Conservation (phyloP, 352 stramenopile genomes). For the Globisporangium cystogenes region DNA sequence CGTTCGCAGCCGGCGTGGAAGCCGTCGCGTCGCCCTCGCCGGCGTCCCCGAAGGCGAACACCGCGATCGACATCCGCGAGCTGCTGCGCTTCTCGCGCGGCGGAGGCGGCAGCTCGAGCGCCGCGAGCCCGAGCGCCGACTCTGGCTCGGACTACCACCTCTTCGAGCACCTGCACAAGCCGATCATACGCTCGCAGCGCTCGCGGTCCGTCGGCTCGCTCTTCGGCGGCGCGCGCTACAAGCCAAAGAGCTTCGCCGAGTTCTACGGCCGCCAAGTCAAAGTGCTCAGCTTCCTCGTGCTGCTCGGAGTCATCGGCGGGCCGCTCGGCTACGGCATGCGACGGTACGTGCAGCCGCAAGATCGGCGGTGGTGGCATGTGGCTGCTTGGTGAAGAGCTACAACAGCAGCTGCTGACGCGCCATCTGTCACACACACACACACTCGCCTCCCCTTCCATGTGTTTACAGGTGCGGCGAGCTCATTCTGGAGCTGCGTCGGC, state of each 20-base stretch:
- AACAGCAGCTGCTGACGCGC: not conserved
- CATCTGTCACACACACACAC: not conserved
- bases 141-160: conserved; percentile 29
- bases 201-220: conserved; percentile 52
- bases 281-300: conserved; percentile 67
- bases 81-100: conserved; percentile 13
- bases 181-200: conserved; percentile 19
- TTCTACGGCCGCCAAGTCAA: conserved; percentile 69
- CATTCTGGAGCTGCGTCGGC: conserved; percentile 34
- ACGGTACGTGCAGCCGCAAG: conserved; percentile 4
- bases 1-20: conserved; percentile 9
- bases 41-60: not conserved
- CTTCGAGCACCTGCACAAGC: conserved; percentile 15
- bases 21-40: not conserved
- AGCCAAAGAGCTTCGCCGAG: conserved; percentile 25
- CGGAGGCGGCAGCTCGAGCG: conserved; percentile 3
- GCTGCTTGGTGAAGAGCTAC: too few species aligned
- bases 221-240: conserved; percentile 47
- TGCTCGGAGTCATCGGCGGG: conserved; percentile 76
- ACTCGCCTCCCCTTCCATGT: not conserved
- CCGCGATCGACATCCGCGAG: conserved; percentile 12
- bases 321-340: conserved; percentile 73
- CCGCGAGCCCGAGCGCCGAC: conserved; percentile 9
- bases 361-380: not conserved
- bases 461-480: conserved; percentile 26